These are phyloP conservation scores for Bryoerythrophyllum caledonicum DNA, from an alignment of 225 moss, liverwort and hornwort species.

Conservation along the genomic window DNA sequence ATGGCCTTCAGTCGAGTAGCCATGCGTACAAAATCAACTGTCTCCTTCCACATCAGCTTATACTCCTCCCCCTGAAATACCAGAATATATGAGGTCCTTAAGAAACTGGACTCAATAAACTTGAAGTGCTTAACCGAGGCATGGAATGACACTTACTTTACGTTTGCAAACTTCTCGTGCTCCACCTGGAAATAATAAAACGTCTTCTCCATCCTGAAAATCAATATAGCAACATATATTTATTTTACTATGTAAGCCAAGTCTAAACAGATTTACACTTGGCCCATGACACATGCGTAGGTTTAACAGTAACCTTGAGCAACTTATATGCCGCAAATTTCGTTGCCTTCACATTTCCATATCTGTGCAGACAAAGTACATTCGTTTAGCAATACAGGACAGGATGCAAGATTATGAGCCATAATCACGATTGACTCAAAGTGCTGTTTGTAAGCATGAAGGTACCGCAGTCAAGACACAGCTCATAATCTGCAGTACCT, in stretches of 20 bases:
- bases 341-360: slow-evolving; percentile 94
- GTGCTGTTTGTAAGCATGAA: no score
- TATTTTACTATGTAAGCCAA: background rate
- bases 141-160: slow-evolving; percentile 56
- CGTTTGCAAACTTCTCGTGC: slow-evolving; percentile 94
- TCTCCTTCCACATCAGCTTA: slow-evolving; percentile 85
- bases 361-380: slow-evolving; percentile 38
- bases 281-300: no score
- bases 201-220: slow-evolving; percentile 80
- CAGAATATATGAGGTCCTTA: background rate
- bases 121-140: background rate
- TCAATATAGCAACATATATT: background rate
- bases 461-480: no score
- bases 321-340: slow-evolving; percentile 82
- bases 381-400: background rate
- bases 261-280: background rate
- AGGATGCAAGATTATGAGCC: background rate
- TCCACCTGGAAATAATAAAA: slow-evolving; percentile 90
- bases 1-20: slow-evolving; percentile 83
- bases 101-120: background rate
- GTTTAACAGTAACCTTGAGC: slow-evolving; percentile 84
- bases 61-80: slow-evolving; percentile 79
- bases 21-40: slow-evolving; percentile 94
- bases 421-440: background rate
- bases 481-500: no score